A percentile compares a stretch with the other conserved stretches of the same genome.
phyloP scores from a whole-genome alignment of 805 yeast genomes.

The Saccharomycopsis selenospora region DNA sequence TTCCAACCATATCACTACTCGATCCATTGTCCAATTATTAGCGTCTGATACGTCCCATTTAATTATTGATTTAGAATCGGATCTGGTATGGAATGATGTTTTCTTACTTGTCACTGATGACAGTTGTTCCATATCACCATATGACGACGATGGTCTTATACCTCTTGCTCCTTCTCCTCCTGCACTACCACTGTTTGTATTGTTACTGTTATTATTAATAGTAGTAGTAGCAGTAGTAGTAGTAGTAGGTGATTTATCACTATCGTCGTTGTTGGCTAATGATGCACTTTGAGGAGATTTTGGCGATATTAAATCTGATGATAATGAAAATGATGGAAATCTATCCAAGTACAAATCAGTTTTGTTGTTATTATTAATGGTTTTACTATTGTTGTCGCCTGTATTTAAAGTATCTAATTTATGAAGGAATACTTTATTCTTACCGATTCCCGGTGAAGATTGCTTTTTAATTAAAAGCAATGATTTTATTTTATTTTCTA shows the following conservation, averaged over 20 bases:
- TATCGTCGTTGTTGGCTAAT: too few relatives aligned
- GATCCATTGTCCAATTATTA: slow-evolving; percentile 63
- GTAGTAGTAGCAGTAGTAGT: too few relatives aligned
- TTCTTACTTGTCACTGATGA: slow-evolving; percentile 10
- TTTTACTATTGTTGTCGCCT: too few relatives aligned
- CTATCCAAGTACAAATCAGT: slow-evolving; percentile 19
- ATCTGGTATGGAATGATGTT: slow-evolving; percentile 7
- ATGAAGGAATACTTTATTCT: background rate
- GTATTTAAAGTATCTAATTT: too few relatives aligned
- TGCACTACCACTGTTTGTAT: too few relatives aligned
- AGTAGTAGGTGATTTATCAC: too few relatives aligned
- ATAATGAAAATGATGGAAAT: slow-evolving; percentile 18
- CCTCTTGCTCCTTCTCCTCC: too few relatives aligned
- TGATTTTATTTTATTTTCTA: slow-evolving; percentile 18
- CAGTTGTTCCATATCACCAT: too few relatives aligned
- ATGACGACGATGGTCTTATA: too few relatives aligned
- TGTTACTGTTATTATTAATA: too few relatives aligned
- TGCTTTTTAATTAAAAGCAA: slow-evolving; percentile 12
- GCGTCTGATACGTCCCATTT: slow-evolving; percentile 48
- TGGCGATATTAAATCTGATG: slow-evolving; percentile 18
- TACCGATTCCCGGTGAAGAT: background rate
- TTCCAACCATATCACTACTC: slow-evolving; percentile 63
- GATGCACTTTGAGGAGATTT: slow-evolving; percentile 10
- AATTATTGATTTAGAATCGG: slow-evolving; percentile 18
- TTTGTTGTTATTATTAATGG: slow-evolving; percentile 10